These are phyloP conservation scores for Candolleomyces aberdarensis DNA, from an alignment of 768 basidiomycete genomes.

Conservation along the genomic window DNA sequence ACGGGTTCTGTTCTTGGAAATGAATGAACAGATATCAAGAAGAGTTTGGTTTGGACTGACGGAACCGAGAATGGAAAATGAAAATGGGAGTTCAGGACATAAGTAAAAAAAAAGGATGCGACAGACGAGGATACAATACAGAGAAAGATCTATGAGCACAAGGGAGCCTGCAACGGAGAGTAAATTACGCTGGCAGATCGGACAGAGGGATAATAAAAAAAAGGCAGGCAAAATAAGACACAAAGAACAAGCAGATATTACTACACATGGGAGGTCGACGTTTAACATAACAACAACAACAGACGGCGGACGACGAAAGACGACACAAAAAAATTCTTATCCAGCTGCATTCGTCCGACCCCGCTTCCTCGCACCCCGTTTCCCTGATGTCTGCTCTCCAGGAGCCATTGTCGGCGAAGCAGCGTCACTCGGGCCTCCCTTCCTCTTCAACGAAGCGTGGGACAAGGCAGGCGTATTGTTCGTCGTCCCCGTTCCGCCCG, in stretches of 20 bases:
- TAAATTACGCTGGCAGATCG: too few relatives aligned
- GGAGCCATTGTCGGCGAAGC: constrained; percentile 41
- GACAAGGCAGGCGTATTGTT: constrained; percentile 48
- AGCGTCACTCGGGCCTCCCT: constrained; percentile 26
- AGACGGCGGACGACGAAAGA: background rate
- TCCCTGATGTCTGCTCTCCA: constrained; percentile 44
- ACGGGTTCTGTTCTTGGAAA: too few relatives aligned
- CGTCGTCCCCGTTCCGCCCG: constrained; percentile 28
- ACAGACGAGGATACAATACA: background rate
- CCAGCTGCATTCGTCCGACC: constrained; percentile 48
- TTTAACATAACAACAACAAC: background rate
- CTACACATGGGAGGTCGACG: too few relatives aligned
- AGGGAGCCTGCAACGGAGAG: background rate
- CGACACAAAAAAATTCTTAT: constrained; percentile 19
- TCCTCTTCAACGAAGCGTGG: constrained; percentile 54
- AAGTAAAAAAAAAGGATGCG: background rate
- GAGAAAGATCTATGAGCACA: background rate
- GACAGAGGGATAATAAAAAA: background rate
- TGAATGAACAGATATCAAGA: too few relatives aligned
- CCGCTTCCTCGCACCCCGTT: constrained; percentile 52
- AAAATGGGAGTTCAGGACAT: background rate
- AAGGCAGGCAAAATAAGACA: background rate
- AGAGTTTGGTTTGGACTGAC: too few relatives aligned
- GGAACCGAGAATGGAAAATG: background rate
- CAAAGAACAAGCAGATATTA: too few relatives aligned